Base-by-base conservation (phyloP, 2,329 filamentous ascomycete species). In the Fusarium bactridioides region DNA sequence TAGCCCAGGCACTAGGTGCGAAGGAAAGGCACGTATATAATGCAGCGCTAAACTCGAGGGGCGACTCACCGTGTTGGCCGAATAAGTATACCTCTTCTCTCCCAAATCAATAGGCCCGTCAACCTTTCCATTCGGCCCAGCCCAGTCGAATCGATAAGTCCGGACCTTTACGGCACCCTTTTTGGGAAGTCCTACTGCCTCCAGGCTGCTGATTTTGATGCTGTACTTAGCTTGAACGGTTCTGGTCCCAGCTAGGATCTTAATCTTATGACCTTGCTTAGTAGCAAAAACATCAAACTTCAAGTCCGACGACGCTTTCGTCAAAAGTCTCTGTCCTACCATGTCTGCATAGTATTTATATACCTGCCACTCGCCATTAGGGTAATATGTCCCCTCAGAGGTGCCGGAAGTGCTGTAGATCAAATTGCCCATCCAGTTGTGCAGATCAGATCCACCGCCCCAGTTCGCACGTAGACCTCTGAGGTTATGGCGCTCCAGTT, bases 281-380 rank as follows among this genome's bases (percentile, higher is more conserved):
- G 57, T 41, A 0, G 57, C 57, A 23, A 60, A 60, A 4, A 60
- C n/a, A 27, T 60, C 57, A n/a, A 60, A 55, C 27, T 55, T 55
- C 4, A 23, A 9, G 4, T 60, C 57, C 4, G 18, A 8, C 3
- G 57, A 55, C 1, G 57, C 27, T 18, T 23, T 27, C 1, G 57
- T 60, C 16, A 8, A 1, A 2, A 55, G 4, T 8, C 57, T 55
- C 6, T 55, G 16, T 2, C 57, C 57, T 8, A 0, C 1, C 57
- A 60, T 60, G 1, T 27, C 7, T 2, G 57, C 57, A 15, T 60
- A 60, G 3, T 60, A 60, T 3, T 60, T 55, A 0, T 60, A 60
- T 4, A 33, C n/a, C n/a, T 60, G 47, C 57, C 47, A 60, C 6
- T 60, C 57, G 3, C 57, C 57, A 4, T 55, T 60, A 0, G 57